Conservation (phyloP, 1,284 basidiomycete species). For the Papiliotrema nemorosa region DNA sequence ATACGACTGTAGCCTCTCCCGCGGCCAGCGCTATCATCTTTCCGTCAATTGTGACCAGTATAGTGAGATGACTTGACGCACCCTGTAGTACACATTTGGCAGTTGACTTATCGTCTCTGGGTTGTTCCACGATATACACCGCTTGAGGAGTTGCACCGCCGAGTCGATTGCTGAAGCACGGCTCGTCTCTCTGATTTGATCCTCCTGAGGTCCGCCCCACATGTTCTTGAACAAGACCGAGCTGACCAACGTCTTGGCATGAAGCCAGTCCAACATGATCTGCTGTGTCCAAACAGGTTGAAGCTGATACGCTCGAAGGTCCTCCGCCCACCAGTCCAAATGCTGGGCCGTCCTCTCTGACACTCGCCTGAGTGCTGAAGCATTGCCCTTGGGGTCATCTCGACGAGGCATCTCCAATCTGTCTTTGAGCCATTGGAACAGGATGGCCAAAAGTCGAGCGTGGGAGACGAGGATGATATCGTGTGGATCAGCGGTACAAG, state of each 20-base stretch:
- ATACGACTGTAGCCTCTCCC: constrained; percentile 8
- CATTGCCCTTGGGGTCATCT: background rate
- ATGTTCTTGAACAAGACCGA: constrained; percentile 23
- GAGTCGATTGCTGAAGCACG: constrained; percentile 4
- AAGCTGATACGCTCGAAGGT: constrained; percentile 16
- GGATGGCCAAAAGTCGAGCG: constrained; percentile 31
- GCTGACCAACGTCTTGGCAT: constrained; percentile 33
- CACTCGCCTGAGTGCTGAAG: constrained; percentile 5
- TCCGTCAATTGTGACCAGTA: background rate
- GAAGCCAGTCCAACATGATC: constrained; percentile 32
- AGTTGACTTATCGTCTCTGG: constrained; percentile 24
- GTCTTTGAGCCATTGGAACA: constrained; percentile 29
- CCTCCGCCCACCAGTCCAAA: constrained; percentile 30
- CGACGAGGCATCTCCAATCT: constrained; percentile 3
- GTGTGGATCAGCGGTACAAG: constrained; percentile 5
- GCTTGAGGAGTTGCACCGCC: constrained; percentile 29
- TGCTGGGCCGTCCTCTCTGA: constrained; percentile 21
- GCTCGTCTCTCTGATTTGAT: constrained; percentile 3
- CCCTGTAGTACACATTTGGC: constrained; percentile 28
- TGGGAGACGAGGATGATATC: constrained; percentile 40
- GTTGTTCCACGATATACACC: constrained; percentile 25
- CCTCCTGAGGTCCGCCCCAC: background rate
- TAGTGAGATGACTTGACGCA: constrained; percentile 10
- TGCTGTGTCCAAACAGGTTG: constrained; percentile 12
- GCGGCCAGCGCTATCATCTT: constrained; percentile 24